Conservation (phyloP, 345 rosid species). For the Gossypium ekmanianum region DNA sequence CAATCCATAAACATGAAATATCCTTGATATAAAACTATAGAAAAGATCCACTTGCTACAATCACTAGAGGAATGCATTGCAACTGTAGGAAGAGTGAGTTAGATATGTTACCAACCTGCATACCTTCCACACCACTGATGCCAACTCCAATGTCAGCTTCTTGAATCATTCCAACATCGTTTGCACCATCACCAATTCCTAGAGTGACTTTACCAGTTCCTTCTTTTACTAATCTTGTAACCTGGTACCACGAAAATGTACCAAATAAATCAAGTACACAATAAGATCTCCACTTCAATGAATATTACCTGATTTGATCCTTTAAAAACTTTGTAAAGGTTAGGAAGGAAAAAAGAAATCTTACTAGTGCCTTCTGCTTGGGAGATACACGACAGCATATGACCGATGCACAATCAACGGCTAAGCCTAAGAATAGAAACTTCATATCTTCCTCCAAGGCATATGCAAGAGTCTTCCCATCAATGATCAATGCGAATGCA, state of each 20-base stretch:
- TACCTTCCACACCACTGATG: conserved; percentile 98
- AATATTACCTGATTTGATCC: background rate
- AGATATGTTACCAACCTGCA: conserved; percentile 69
- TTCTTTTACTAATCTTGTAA: conserved; percentile 83
- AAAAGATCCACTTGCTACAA: background rate
- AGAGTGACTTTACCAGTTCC: conserved; percentile 90
- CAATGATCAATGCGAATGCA: conserved; percentile 91
- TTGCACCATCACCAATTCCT: conserved; percentile 98
- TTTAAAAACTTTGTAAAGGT: background rate
- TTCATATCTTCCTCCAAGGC: conserved; percentile 88
- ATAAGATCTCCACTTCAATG: background rate
- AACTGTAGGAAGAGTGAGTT: conserved; percentile 13
- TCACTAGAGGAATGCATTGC: background rate
- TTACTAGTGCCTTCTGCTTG: conserved; percentile 94
- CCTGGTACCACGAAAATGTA: conserved; percentile 39
- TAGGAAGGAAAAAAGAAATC: conserved; percentile 14
- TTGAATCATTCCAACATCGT: conserved; percentile 99
- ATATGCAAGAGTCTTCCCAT: conserved; percentile 78
- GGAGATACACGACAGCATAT: conserved; percentile 99
- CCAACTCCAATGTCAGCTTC: conserved; percentile 99
- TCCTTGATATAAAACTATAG: background rate
- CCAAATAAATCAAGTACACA: conserved; percentile 9
- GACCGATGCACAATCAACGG: conserved; percentile 94
- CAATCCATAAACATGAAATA: background rate
- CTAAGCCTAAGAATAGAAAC: conserved; percentile 74